Conservation (phyloP, 2,329 filamentous ascomycete species). For the Colletotrichum tanaceti region DNA sequence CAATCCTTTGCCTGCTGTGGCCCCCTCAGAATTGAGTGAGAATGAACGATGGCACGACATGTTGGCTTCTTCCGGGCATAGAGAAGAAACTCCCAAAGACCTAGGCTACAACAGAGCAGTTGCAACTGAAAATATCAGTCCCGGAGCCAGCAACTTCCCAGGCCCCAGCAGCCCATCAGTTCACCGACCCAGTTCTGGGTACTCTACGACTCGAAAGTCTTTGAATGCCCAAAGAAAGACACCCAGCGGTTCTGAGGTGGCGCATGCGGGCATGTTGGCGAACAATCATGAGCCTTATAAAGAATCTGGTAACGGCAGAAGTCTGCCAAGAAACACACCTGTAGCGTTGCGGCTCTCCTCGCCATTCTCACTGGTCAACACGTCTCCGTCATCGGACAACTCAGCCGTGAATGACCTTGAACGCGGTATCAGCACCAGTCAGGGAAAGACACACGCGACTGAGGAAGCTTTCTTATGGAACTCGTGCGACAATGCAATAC, state of each 20-base stretch:
- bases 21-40: slow-evolving; percentile 3
- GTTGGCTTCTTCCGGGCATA: not conserved
- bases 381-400: not conserved
- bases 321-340: not conserved
- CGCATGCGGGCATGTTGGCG: too few species aligned
- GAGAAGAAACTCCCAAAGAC: not conserved
- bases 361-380: not conserved
- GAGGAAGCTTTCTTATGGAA: not conserved
- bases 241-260: not conserved
- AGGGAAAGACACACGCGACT: not conserved
- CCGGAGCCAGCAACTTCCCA: slow-evolving; percentile 16
- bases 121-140: slow-evolving; percentile 11
- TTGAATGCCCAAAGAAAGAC: not conserved
- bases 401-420: not conserved
- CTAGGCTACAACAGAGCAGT: not conserved
- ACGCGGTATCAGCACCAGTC: too few species aligned
- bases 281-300: not conserved
- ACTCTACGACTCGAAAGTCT: slow-evolving; percentile 4
- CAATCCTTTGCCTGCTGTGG: not conserved
- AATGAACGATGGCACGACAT: slow-evolving; percentile 28
- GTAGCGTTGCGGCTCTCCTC: not conserved
- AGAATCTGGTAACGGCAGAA: not conserved
- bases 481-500: not conserved
- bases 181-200: slow-evolving; percentile 8
- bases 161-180: not conserved